A percentile compares a stretch with the other conserved stretches of the same genome.
phyloP scores from a whole-genome alignment of 768 basidiomycete species.

The Candolleomyces eurysporus region DNA sequence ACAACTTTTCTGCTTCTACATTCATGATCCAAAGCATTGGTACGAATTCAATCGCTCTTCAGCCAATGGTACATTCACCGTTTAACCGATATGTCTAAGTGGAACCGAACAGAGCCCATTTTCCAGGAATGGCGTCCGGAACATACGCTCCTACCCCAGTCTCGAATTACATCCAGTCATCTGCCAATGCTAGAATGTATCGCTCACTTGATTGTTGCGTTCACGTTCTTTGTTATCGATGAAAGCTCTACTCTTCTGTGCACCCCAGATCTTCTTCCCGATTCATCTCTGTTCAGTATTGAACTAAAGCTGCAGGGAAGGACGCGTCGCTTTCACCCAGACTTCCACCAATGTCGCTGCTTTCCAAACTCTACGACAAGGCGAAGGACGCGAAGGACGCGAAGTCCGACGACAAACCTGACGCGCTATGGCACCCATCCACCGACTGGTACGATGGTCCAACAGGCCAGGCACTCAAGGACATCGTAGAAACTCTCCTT shows the following conservation, averaged over 20 bases:
- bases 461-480: neutral
- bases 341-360: neutral
- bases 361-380: neutral
- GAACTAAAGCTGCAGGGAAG: neutral
- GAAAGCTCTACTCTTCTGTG: neutral
- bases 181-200: neutral
- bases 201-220: neutral
- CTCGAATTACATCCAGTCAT: neutral
- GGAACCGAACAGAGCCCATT: neutral
- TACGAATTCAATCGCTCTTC: neutral
- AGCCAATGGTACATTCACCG: neutral
- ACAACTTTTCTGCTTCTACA: neutral
- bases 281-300: neutral
- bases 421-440: neutral
- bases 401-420: neutral
- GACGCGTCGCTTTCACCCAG: neutral
- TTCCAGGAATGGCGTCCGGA: neutral
- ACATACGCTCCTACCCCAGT: neutral
- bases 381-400: neutral
- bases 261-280: neutral
- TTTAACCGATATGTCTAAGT: neutral
- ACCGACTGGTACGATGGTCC: neutral
- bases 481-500: conserved; percentile 26
- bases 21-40: neutral
- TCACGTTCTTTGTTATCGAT: neutral